phyloP scores from a whole-genome alignment of 1,139 yeast species.

The Arxiozyma telluris region DNA sequence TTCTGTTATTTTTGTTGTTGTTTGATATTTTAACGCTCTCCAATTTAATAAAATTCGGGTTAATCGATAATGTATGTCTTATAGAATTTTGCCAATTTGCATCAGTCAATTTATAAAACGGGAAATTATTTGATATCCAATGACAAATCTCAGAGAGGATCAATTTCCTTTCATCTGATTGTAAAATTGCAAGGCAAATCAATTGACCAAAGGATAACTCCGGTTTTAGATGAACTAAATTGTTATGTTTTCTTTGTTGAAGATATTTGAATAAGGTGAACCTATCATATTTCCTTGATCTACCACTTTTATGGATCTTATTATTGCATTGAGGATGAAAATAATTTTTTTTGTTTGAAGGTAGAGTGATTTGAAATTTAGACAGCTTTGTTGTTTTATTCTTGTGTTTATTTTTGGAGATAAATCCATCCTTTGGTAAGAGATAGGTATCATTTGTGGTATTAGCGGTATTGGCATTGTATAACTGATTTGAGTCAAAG shows the following conservation, averaged over 20 bases:
- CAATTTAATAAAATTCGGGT: slow-evolving; percentile 79
- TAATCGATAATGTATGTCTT: slow-evolving; percentile 73
- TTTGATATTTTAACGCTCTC: slow-evolving; percentile 45
- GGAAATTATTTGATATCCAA: slow-evolving; percentile 86
- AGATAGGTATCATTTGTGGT: not conserved
- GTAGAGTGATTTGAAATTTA: not conserved
- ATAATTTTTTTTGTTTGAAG: not conserved
- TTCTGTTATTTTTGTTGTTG: too few relatives aligned
- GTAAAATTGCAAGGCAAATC: slow-evolving; percentile 85
- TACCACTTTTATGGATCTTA: not conserved
- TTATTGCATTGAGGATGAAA: not conserved
- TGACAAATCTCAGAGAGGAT: slow-evolving; percentile 83
- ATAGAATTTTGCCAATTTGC: slow-evolving; percentile 92
- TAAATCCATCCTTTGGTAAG: not conserved
- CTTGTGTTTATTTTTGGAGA: not conserved
- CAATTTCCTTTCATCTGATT: slow-evolving; percentile 65
- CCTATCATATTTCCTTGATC: not conserved
- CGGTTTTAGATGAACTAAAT: slow-evolving; percentile 46
- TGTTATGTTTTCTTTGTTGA: slow-evolving; percentile 15
- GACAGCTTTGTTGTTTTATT: not conserved
- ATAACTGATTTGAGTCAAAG: not conserved
- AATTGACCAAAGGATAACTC: slow-evolving; percentile 89
- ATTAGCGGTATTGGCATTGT: not conserved
- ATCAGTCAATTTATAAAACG: slow-evolving; percentile 65
- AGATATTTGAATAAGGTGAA: not conserved